Evolutionary conservation across 805 yeast genomes (phyloP).

Genomic region (Pichia nanzhaoensis): DNA sequence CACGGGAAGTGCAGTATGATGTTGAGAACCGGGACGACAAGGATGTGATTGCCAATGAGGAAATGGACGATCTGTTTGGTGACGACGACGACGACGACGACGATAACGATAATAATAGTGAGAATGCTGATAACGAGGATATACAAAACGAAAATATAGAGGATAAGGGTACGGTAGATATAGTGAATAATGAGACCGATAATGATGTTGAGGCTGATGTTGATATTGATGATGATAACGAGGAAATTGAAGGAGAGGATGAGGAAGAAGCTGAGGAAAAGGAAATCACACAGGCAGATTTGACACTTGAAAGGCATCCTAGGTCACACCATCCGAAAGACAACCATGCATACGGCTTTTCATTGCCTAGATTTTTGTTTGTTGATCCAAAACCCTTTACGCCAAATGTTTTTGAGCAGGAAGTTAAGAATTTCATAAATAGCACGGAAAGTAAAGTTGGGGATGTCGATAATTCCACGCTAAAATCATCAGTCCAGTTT

Average conservation of each 20-base stretch:
- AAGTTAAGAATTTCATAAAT: conserved; percentile 41
- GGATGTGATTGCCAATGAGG: conserved; percentile 6
- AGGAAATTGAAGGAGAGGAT: conserved; percentile 24
- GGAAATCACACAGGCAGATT: conserved; percentile 31
- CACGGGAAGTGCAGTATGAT: no score
- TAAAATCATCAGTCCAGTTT: conserved; percentile 42
- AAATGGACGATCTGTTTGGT: conserved; percentile 9
- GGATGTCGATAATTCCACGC: conserved; percentile 35
- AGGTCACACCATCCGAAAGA: conserved; percentile 33
- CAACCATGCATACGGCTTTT: conserved; percentile 37
- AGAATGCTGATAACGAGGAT: conserved; percentile 4
- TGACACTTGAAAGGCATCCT: conserved; percentile 46
- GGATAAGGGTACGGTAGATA: conserved; percentile 11
- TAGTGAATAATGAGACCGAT: conserved; percentile 4
- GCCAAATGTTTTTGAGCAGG: conserved; percentile 43
- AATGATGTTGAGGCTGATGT: conserved; percentile 1
- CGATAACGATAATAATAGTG: conserved; percentile 10
- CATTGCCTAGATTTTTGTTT: conserved; percentile 75
- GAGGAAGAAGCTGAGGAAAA: conserved; percentile 30
- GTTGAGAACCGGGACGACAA: no score
- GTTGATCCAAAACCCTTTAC: conserved; percentile 87
- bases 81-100: conserved; percentile 10
- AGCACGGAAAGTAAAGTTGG: conserved; percentile 15
- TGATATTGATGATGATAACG: background rate
- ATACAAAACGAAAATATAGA: no score